Evolutionary conservation across 176 grass and related monocot genomes (phyloP).

Genomic region (Juncus effusus): DNA sequence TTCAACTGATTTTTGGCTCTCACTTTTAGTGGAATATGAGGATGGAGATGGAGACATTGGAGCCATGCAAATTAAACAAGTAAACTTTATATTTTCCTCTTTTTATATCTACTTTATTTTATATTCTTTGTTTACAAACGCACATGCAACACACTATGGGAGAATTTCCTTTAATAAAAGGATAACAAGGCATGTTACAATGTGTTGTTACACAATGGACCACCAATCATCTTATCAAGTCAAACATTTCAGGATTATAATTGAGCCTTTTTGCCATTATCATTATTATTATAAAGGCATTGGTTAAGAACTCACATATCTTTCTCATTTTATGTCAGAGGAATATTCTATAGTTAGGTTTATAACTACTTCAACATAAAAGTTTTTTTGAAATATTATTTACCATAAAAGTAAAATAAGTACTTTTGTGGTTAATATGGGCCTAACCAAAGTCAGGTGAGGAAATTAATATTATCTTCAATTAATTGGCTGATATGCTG

Average conservation of each 20-base stretch:
- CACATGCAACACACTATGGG: not conserved
- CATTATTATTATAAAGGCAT: not conserved
- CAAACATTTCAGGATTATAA: conserved; percentile 5
- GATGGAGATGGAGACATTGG: conserved; percentile 90
- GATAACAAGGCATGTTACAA: conserved; percentile 14
- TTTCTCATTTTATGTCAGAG: not conserved
- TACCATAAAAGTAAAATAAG: too few relatives aligned
- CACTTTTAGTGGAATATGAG: conserved; percentile 90
- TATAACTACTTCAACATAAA: too few relatives aligned
- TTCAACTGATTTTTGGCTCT: conserved; percentile 88
- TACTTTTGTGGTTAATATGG: too few relatives aligned
- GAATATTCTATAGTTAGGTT: not conserved
- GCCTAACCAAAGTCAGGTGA: too few relatives aligned
- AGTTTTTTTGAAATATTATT: too few relatives aligned
- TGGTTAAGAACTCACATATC: not conserved
- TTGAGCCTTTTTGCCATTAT: too few relatives aligned
- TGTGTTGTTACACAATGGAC: conserved; percentile 5
- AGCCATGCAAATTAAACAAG: conserved; percentile 94
- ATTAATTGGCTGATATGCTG: too few relatives aligned
- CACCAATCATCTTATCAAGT: conserved; percentile 2
- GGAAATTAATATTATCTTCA: too few relatives aligned
- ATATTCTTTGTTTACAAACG: not conserved
- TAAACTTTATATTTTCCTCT: conserved; percentile 19
- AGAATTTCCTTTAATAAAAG: too few relatives aligned
- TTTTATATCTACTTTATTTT: conserved; percentile 15